Evolutionary conservation across 768 basidiomycete species (phyloP).

Genomic region (Mycena metata): DNA sequence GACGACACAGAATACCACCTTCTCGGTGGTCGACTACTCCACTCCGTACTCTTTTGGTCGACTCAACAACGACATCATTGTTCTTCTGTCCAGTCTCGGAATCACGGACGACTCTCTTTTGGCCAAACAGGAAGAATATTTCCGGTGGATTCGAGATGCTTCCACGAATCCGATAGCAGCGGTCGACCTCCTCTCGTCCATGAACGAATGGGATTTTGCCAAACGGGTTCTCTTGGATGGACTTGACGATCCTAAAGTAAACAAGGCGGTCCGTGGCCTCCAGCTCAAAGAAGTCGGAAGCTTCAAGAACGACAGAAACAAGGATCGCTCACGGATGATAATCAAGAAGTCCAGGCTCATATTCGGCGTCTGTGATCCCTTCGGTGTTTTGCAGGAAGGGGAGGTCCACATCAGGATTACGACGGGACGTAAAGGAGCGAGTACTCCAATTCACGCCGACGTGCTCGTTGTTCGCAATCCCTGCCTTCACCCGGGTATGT

Average conservation of each 20-base stretch:
- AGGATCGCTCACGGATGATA: slow-evolving; percentile 69
- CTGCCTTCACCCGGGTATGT: slow-evolving; percentile 73
- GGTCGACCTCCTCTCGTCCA: slow-evolving; percentile 68
- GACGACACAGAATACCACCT: slow-evolving; percentile 67
- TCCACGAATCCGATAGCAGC: slow-evolving; percentile 62
- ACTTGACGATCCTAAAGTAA: slow-evolving; percentile 59
- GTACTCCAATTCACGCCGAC: slow-evolving; percentile 71
- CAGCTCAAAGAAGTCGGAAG: slow-evolving; percentile 66
- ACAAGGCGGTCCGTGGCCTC: slow-evolving; percentile 54
- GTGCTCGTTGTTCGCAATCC: slow-evolving; percentile 78
- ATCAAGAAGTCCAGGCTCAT: slow-evolving; percentile 72
- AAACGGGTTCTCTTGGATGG: slow-evolving; percentile 70
- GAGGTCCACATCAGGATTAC: slow-evolving; percentile 75
- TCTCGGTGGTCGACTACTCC: slow-evolving; percentile 77
- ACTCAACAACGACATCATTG: slow-evolving; percentile 78
- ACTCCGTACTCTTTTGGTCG: slow-evolving; percentile 74
- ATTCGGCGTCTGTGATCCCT: slow-evolving; percentile 79
- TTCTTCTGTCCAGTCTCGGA: slow-evolving; percentile 74
- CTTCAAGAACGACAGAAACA: slow-evolving; percentile 65
- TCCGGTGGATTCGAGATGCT: slow-evolving; percentile 69
- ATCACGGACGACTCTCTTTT: slow-evolving; percentile 67
- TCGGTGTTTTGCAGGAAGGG: slow-evolving; percentile 71
- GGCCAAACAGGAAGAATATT: slow-evolving; percentile 69
- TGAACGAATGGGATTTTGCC: slow-evolving; percentile 62
- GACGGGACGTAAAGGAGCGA: slow-evolving; percentile 61